Percentiles rank a stretch among this genome's conserved stretches.
Conservation (phyloP, 1,284 basidiomycete genomes). For the Apiotrichum montevideense region DNA sequence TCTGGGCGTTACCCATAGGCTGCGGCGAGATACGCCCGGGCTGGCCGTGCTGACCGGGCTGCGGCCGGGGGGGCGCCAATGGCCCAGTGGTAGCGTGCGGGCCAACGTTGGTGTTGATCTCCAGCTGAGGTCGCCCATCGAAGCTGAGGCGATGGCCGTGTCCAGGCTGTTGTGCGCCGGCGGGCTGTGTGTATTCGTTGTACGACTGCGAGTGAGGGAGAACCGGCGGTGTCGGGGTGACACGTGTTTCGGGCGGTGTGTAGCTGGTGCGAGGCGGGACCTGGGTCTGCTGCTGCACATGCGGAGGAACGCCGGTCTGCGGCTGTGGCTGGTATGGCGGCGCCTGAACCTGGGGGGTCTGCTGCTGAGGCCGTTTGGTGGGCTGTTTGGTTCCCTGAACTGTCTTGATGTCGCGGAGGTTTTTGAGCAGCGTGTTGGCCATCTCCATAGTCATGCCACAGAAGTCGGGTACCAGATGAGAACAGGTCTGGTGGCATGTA, state of each 20-base stretch:
- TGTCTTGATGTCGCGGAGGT: slow-evolving; percentile 70
- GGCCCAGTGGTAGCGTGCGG: background rate
- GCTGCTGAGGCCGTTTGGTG: slow-evolving; percentile 2
- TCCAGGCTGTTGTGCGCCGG: slow-evolving; percentile 8
- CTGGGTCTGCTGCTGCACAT: background rate
- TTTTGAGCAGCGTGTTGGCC: slow-evolving; percentile 85
- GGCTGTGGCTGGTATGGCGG: slow-evolving; percentile 3
- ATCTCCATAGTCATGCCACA: slow-evolving; percentile 99
- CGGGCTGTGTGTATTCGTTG: slow-evolving; percentile 44
- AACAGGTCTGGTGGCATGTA: slow-evolving; percentile 96
- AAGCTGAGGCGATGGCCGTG: slow-evolving; percentile 18
- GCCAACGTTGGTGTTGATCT: slow-evolving; percentile 1
- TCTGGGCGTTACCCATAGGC: background rate
- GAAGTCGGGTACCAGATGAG: slow-evolving; percentile 97
- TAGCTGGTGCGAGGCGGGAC: background rate
- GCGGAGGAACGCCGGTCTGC: slow-evolving; percentile 15
- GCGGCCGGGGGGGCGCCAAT: slow-evolving; percentile 3
- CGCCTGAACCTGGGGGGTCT: slow-evolving; percentile 10
- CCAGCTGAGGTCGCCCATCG: slow-evolving; percentile 4
- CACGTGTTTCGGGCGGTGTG: slow-evolving; percentile 28
- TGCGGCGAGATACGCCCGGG: slow-evolving; percentile 45
- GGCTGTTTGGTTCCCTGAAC: slow-evolving; percentile 41
- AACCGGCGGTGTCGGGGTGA: slow-evolving; percentile 51
- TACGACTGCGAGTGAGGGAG: slow-evolving; percentile 25
- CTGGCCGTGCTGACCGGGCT: slow-evolving; percentile 33